Base-by-base conservation (phyloP, 2,329 filamentous ascomycete species). In the Talaromyces islandicus region DNA sequence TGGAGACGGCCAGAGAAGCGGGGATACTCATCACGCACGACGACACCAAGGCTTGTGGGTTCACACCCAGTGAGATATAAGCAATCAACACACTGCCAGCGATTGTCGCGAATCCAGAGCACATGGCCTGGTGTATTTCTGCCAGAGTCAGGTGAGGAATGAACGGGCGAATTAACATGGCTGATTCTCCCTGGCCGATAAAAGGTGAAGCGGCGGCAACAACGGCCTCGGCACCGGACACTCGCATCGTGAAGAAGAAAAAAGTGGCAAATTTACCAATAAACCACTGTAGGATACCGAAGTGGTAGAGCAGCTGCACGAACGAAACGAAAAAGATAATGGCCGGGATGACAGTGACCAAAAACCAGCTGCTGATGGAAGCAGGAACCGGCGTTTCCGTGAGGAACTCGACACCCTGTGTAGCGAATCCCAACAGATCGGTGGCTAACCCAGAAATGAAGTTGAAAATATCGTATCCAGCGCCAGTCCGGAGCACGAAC, bases 21-120 rank as follows among this genome's bases (percentile, higher is more conserved):
- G 92, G 92, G 64, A 96, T 96, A 68, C 89, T 92, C 92, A 97
- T 97, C 73, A 96, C 92, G 71, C 92, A 96, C 7, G 90, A 92
- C 2, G 91, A 96, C 29, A 96, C 88, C 53, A 97, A 81, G 3
- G 90, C 92, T 73, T 95, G 89, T 0, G 90, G 81, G 73, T 92
- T 94, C 59, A 96, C 81, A 46, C 92, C 92, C 68, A 96, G 85
- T 29, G 81, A 80, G 64, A 96, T 92, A 75, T 96, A 97, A 14
- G 89, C 90, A 29, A 94, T 88, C 41, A 97, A 80, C 12, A 95
- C 90, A 68, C 88, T 91, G 63, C 92, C 92, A 12, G 92, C 90
- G 68, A 97, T 96, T 53, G 92, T 96, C 25, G 92, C 92, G 68
- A 95, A 96, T 63, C 92, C 92, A 65, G 89, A 95, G 58, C 88